These are phyloP conservation scores for Trypanosoma cruzi DNA, from an alignment of 208 protist species.

Conservation along the genomic window DNA sequence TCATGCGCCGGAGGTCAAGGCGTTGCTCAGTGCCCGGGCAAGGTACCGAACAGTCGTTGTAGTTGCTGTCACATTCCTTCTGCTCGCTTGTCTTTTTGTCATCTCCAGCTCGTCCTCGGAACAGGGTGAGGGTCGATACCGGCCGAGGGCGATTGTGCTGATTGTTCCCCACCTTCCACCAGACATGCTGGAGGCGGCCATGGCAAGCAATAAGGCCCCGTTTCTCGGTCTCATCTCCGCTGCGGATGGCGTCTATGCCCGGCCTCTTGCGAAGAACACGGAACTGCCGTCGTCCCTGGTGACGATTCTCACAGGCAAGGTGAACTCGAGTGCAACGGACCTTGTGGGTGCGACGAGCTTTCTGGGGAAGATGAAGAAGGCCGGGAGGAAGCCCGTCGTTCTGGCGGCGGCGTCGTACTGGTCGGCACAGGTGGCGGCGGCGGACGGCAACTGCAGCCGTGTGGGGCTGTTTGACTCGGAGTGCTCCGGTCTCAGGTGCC, in stretches of 20 bases:
- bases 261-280: slow-evolving; percentile 21
- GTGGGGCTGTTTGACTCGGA: slow-evolving; percentile 68
- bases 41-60: slow-evolving; percentile 61
- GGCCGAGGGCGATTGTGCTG: slow-evolving; percentile 40
- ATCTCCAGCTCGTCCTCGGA: slow-evolving; percentile 56
- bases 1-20: slow-evolving; percentile 70
- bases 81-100: slow-evolving; percentile 57
- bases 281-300: slow-evolving; percentile 31
- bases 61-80: slow-evolving; percentile 63
- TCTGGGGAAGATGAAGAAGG: slow-evolving; percentile 42
- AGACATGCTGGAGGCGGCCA: slow-evolving; percentile 32
- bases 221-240: slow-evolving; percentile 51
- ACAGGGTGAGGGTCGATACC: slow-evolving; percentile 30
- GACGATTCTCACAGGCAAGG: slow-evolving; percentile 60
- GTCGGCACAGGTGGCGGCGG: slow-evolving; percentile 27
- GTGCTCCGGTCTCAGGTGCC: slow-evolving; percentile 44
- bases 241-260: slow-evolving; percentile 38
- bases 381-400: slow-evolving; percentile 38
- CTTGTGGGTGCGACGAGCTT: slow-evolving; percentile 45
- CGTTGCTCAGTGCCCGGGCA: slow-evolving; percentile 63
- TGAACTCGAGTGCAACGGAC: slow-evolving; percentile 16
- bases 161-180: slow-evolving; percentile 45
- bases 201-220: slow-evolving; percentile 66
- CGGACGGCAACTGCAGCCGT: slow-evolving; percentile 23
- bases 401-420: slow-evolving; percentile 56